These are phyloP conservation scores for Wallemia hederae DNA, from an alignment of 1,284 basidiomycete species.

Conservation along the genomic window DNA sequence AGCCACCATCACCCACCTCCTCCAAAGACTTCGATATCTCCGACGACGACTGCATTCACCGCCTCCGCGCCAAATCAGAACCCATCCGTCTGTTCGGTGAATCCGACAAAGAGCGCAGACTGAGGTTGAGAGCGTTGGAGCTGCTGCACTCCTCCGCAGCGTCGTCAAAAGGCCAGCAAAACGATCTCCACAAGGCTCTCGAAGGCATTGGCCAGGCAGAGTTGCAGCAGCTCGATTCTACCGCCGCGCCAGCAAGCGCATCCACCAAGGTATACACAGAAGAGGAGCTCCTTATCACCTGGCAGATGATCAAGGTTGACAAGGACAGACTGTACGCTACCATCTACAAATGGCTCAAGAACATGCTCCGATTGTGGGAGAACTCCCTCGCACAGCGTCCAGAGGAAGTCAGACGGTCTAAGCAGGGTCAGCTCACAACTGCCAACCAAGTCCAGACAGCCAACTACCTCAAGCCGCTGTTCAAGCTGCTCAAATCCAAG, in stretches of 20 bases:
- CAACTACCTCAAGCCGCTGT: slow-evolving; percentile 85
- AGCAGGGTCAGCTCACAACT: slow-evolving; percentile 72
- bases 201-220: slow-evolving; percentile 32
- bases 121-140: slow-evolving; percentile 72
- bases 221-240: slow-evolving; percentile 21
- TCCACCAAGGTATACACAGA: background rate
- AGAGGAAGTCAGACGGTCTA: slow-evolving; percentile 42
- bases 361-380: slow-evolving; percentile 80
- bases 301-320: background rate
- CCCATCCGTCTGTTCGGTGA: slow-evolving; percentile 88
- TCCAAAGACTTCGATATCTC: slow-evolving; percentile 57
- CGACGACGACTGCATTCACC: slow-evolving; percentile 63
- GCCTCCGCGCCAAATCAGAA: slow-evolving; percentile 67
- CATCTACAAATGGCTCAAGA: slow-evolving; percentile 12
- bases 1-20: slow-evolving; percentile 8
- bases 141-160: slow-evolving; percentile 31
- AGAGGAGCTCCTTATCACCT: background rate
- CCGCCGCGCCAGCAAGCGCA: slow-evolving; percentile 8
- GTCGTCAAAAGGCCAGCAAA: slow-evolving; percentile 20
- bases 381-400: slow-evolving; percentile 65
- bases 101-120: slow-evolving; percentile 64
- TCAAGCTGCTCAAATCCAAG: slow-evolving; percentile 62
- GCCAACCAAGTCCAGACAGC: slow-evolving; percentile 87
- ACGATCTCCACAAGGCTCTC: slow-evolving; percentile 79
- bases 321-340: background rate